phyloP scores from a whole-genome alignment of 192 early-diverging fungal genomes.

The Rhizophagus clarus region DNA sequence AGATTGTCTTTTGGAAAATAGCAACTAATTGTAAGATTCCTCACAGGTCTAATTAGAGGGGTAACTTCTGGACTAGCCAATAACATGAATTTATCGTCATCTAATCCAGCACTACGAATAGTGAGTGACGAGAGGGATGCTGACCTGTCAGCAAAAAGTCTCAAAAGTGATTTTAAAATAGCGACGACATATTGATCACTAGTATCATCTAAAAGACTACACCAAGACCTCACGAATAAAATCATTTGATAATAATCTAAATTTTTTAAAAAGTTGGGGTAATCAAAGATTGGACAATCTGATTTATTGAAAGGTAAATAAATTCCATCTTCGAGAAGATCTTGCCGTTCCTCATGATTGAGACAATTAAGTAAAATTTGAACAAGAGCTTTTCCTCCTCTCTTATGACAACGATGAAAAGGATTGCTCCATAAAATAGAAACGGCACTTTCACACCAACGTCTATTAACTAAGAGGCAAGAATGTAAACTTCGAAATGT shows the following conservation, averaged over 20 bases:
- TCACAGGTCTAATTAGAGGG: not conserved
- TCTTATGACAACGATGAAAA: constrained; percentile 7
- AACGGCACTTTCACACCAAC: constrained; percentile 4
- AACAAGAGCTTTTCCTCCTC: not conserved
- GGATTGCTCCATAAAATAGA: constrained; percentile 12
- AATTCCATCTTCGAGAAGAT: not conserved
- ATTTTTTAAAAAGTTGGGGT: constrained; percentile 9
- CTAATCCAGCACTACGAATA: not conserved
- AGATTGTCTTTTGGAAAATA: not conserved
- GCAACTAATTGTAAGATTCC: not conserved
- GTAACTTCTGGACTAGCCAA: not conserved
- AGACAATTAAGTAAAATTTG: constrained; percentile 9
- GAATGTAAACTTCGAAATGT: constrained; percentile 1
- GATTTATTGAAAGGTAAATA: not conserved
- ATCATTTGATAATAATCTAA: constrained; percentile 22
- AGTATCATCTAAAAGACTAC: not conserved
- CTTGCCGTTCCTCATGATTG: not conserved
- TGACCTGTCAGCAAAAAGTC: not conserved
- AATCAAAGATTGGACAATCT: not conserved
- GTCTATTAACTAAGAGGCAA: constrained; percentile 14
- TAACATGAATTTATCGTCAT: not conserved
- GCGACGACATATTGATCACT: not conserved
- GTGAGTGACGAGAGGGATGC: not conserved
- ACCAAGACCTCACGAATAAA: not conserved
- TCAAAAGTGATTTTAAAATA: constrained; percentile 7